Percentiles rank a stretch among this genome's conserved stretches.
Conservation (phyloP, 352 stramenopile genomes). For the Sclerospora graminicola region DNA sequence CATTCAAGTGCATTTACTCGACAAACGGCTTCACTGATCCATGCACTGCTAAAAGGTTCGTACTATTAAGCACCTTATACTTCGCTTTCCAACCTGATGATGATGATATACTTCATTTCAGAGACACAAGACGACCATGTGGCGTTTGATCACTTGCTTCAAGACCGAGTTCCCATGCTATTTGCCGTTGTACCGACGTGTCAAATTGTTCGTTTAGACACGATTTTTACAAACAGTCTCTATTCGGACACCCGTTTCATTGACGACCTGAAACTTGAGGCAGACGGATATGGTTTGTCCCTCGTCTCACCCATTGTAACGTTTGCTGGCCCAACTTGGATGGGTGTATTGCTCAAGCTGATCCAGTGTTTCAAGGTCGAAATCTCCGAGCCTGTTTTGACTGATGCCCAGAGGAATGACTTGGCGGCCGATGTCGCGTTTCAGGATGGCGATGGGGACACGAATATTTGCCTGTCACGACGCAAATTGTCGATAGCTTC, state of each 20-base stretch:
- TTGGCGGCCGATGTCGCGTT: not conserved
- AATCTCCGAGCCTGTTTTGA: constrained; percentile 9
- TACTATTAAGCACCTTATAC: not conserved
- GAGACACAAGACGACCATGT: constrained; percentile 18
- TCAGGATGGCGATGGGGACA: not conserved
- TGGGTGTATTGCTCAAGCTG: constrained; percentile 41
- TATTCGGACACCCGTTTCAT: constrained; percentile 35
- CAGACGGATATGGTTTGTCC: constrained; percentile 36
- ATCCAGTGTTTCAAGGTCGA: constrained; percentile 36
- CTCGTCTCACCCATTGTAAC: constrained; percentile 29
- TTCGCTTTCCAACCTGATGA: not conserved
- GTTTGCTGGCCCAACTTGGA: constrained; percentile 36
- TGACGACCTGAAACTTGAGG: constrained; percentile 44
- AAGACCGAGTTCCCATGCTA: constrained; percentile 31
- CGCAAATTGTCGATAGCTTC: constrained; percentile 16
- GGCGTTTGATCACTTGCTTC: constrained; percentile 31
- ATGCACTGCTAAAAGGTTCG: constrained; percentile 28
- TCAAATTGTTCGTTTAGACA: constrained; percentile 28
- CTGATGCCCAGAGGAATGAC: not conserved
- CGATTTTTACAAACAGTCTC: constrained; percentile 24
- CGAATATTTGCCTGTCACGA: constrained; percentile 3
- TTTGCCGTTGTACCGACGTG: constrained; percentile 22
- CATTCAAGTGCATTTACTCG: constrained; percentile 16
- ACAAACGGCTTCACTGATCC: constrained; percentile 24
- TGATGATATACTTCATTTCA: constrained; percentile 9